Percentiles rank a stretch among this genome's conserved stretches.
phyloP scores from a whole-genome alignment of 148 eudicot species.

The Amaranthus cruentus region DNA sequence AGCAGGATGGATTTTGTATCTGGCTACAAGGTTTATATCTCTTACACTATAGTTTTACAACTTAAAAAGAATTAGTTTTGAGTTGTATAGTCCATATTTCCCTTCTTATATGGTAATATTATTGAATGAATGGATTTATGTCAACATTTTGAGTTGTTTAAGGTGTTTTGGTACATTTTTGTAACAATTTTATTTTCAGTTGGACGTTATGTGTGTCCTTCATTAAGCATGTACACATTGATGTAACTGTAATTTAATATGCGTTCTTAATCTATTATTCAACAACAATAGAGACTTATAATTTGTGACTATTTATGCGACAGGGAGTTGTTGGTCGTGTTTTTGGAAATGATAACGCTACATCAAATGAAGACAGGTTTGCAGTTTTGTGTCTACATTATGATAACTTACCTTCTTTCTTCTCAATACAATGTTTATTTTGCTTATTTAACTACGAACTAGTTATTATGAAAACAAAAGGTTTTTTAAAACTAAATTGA shows the following conservation, averaged over 20 bases:
- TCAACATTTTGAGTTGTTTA: too few relatives aligned
- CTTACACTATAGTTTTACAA: neutral
- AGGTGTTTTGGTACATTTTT: too few relatives aligned
- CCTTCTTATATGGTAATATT: too few relatives aligned
- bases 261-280: neutral
- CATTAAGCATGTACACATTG: neutral
- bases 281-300: neutral
- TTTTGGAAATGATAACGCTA: conserved; percentile 80
- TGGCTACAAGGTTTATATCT: conserved; percentile 37
- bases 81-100: too few relatives aligned
- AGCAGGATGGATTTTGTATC: conserved; percentile 45
- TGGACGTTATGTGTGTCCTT: neutral
- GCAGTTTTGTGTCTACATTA: neutral
- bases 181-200: neutral
- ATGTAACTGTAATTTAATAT: neutral
- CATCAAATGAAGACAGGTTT: conserved; percentile 81
- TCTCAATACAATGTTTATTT: too few relatives aligned
- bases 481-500: neutral
- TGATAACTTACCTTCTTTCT: neutral
- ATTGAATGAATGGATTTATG: too few relatives aligned
- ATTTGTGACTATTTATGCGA: conserved; percentile 14
- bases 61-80: neutral
- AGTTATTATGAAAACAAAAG: neutral
- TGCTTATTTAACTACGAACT: neutral
- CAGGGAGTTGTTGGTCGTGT: conserved; percentile 95